Evolutionary conservation across 768 basidiomycete species (phyloP).

Genomic region (Pisolithus albus): DNA sequence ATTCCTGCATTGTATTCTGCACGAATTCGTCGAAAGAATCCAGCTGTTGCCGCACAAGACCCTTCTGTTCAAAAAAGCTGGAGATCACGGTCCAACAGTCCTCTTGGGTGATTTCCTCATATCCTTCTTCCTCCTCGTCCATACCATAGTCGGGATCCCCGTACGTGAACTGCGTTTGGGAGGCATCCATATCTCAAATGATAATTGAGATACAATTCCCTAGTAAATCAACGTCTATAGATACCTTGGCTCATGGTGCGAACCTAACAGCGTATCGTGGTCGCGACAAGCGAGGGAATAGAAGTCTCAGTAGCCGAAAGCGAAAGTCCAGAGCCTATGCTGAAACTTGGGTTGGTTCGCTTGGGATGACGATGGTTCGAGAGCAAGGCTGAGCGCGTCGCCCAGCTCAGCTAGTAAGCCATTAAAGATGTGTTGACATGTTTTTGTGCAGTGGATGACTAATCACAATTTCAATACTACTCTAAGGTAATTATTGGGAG

Average conservation of each 20-base stretch:
- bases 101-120: constrained; percentile 82
- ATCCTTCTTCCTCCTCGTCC: constrained; percentile 50
- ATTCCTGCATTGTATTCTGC: constrained; percentile 98
- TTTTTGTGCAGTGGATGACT: constrained; percentile 5
- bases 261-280: background rate
- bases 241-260: constrained; percentile 28
- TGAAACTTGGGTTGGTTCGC: background rate
- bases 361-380: constrained; percentile 4
- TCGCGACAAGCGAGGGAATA: background rate
- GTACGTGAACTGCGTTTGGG: constrained; percentile 44
- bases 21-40: constrained; percentile 99
- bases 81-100: constrained; percentile 96
- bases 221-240: constrained; percentile 10
- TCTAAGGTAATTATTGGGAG: too few relatives aligned
- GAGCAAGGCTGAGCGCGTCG: constrained; percentile 15
- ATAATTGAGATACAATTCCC: constrained; percentile 28
- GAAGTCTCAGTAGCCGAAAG: background rate
- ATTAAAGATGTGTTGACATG: constrained; percentile 25
- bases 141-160: constrained; percentile 54
- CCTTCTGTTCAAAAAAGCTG: constrained; percentile 95
- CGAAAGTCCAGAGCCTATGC: background rate
- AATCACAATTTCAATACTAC: background rate
- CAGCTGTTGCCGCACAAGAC: constrained; percentile 94
- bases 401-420: constrained; percentile 14
- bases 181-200: constrained; percentile 39